Evolutionary conservation across 192 early-diverging fungal species (phyloP), one percentile per base, ranked within the genome.

Genomic region (Helicostylum pulchrum): DNA sequence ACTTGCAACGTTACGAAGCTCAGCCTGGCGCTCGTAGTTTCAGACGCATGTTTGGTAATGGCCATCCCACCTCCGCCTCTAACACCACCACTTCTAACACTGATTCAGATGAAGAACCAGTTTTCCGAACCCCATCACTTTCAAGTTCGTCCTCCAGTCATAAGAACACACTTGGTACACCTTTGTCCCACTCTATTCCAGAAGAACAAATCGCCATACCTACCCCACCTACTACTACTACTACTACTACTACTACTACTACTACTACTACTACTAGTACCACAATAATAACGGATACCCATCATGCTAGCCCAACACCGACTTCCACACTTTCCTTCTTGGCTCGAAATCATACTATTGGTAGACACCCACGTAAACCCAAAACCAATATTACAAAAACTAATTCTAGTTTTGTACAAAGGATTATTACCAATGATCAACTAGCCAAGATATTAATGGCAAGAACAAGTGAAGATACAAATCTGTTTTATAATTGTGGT

Each of bases 401-500:
- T 6, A 88, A 86, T 32, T 92, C 90, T 9, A 79, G 85, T 3
- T 90, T 85, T 76, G 88, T 92, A 23, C 66, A 80, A 36, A 78
- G 84, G n/a, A 86, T 92, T 17, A 77, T 85, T 10, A 87, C 88
- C 1, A 83, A 86, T 65, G 90, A 92, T 56, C 82, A 85, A 57
- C 68, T 92, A 23, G 84, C 88, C 21, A 83, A 78, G 61, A 81
- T 87, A 56, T 67, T 87, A 21, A 73, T 78, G 43, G 79, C 78
- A 46, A 67, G 83, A 21, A 75, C 74, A 17, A 73, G 76, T 51
- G 86, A 85, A 50, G 80, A 84, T 42, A 85, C 85, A 0, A 90
- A 88, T 69, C 60, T 93, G 44, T 90, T 93, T 68, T 82, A 82
- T 66, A 94, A 93, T 57, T 73, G 80, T 20, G 93, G 93, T 7